Percentiles rank a stretch among this genome's conserved stretches.
These are phyloP conservation scores for Hirsutella thompsonii DNA, from an alignment of 2,329 filamentous ascomycete genomes.

Conservation along the genomic window DNA sequence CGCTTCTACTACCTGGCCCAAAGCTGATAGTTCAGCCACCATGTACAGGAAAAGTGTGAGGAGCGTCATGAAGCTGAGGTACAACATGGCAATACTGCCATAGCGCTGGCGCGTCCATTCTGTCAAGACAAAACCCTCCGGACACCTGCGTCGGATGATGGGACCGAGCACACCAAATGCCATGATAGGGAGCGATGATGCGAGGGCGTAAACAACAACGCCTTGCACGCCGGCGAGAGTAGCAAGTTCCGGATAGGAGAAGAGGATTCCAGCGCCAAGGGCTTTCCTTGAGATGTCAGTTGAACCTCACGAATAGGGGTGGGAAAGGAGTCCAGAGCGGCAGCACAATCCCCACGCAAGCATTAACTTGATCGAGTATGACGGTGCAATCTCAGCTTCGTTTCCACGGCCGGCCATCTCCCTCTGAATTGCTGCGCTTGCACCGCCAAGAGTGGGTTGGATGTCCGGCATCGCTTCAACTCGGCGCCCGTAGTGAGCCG, in stretches of 20 bases:
- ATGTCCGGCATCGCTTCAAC: constrained; percentile 36
- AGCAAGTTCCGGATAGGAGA: constrained; percentile 69
- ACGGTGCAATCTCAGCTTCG: constrained; percentile 93
- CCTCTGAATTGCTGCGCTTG: constrained; percentile 7
- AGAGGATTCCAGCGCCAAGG: constrained; percentile 72
- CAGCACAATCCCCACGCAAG: constrained; percentile 98
- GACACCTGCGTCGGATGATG: constrained; percentile 66
- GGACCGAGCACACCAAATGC: constrained; percentile 64
- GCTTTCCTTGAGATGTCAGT: constrained; percentile 44
- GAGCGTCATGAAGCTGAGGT: constrained; percentile 64
- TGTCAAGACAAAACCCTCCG: constrained; percentile 72
- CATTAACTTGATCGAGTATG: constrained; percentile 98
- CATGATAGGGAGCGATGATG: constrained; percentile 59
- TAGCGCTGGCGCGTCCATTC: constrained; percentile 77
- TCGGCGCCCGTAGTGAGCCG: constrained; percentile 82
- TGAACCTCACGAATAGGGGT: constrained; percentile 8
- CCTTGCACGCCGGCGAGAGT: constrained; percentile 71
- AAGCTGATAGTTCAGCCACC: constrained; percentile 69
- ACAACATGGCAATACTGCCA: constrained; percentile 54
- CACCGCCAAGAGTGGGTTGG: constrained; percentile 28
- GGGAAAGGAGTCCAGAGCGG: constrained; percentile 47
- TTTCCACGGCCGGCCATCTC: constrained; percentile 31
- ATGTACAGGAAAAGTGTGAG: constrained; percentile 80
- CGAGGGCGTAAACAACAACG: constrained; percentile 61
- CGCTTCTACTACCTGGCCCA: constrained; percentile 65